These are phyloP conservation scores for Tricholoma hemisulphureum DNA, from an alignment of 768 basidiomycete genomes.

Conservation along the genomic window DNA sequence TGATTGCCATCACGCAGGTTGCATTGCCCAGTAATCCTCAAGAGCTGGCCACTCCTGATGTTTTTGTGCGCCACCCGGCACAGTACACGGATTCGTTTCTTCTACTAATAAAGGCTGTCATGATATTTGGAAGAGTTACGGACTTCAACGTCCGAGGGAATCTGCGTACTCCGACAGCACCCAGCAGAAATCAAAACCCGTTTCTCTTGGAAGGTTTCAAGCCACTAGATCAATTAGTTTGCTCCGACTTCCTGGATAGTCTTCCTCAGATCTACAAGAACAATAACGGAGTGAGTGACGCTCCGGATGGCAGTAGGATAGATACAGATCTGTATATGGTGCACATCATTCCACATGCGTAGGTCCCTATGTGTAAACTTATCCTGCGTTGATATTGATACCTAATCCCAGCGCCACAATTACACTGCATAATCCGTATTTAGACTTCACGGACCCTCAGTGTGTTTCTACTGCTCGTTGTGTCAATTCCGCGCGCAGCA, in stretches of 20 bases:
- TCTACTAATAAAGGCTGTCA: slow-evolving; percentile 76
- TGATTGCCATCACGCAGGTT: slow-evolving; percentile 38
- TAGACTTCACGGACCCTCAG: slow-evolving; percentile 68
- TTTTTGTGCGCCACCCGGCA: slow-evolving; percentile 70
- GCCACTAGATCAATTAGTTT: slow-evolving; percentile 68
- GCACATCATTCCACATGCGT: slow-evolving; percentile 85
- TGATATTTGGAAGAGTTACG: slow-evolving; percentile 83
- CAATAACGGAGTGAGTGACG: slow-evolving; percentile 60
- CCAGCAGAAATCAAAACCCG: slow-evolving; percentile 72
- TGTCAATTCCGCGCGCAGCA: slow-evolving; percentile 69
- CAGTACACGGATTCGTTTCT: slow-evolving; percentile 82
- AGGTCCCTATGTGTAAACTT: slow-evolving; percentile 30
- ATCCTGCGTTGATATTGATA: slow-evolving; percentile 13
- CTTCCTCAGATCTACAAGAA: slow-evolving; percentile 68
- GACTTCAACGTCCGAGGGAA: slow-evolving; percentile 81
- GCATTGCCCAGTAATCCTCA: slow-evolving; percentile 73
- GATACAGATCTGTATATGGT: slow-evolving; percentile 89
- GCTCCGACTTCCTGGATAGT: slow-evolving; percentile 63
- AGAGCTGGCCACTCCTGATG: slow-evolving; percentile 56
- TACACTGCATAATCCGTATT: slow-evolving; percentile 81
- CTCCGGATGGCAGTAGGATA: slow-evolving; percentile 54
- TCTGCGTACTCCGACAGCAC: slow-evolving; percentile 61
- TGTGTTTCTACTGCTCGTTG: slow-evolving; percentile 71
- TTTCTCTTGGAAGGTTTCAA: slow-evolving; percentile 65
- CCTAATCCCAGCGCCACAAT: slow-evolving; percentile 67